These are phyloP conservation scores for Xylogone sp. DNA, from an alignment of 2,329 filamentous ascomycete genomes.

Conservation along the genomic window DNA sequence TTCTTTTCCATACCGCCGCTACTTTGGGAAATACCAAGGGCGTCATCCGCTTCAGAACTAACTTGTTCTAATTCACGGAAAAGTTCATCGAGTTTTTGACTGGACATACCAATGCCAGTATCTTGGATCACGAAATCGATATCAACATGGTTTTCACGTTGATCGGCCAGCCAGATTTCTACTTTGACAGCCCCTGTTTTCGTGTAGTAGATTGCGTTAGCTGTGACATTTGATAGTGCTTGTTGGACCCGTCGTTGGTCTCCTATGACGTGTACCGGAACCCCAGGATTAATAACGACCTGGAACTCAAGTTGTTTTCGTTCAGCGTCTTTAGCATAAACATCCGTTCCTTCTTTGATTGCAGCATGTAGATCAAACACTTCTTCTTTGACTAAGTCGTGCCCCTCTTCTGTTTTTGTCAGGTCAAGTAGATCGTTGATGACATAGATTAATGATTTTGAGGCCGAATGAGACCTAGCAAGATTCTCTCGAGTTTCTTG, in stretches of 20 bases:
- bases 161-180: constrained; percentile 61
- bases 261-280: constrained; percentile 70
- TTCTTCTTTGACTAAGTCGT: constrained; percentile 75
- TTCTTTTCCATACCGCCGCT: constrained; percentile 24
- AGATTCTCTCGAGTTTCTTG: constrained; percentile 82
- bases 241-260: constrained; percentile 80
- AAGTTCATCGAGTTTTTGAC: constrained; percentile 49
- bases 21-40: background rate
- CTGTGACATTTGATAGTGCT: constrained; percentile 75
- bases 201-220: constrained; percentile 83
- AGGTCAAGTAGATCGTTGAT: constrained; percentile 90
- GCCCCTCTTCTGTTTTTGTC: constrained; percentile 83
- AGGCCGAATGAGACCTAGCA: constrained; percentile 81
- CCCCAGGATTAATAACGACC: constrained; percentile 60
- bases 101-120: constrained; percentile 70
- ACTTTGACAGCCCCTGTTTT: constrained; percentile 62
- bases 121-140: constrained; percentile 76
- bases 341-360: constrained; percentile 71
- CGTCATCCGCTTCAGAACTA: constrained; percentile 38
- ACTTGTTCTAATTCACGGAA: constrained; percentile 60
- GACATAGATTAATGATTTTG: constrained; percentile 88
- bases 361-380: constrained; percentile 69
- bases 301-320: constrained; percentile 72
- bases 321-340: constrained; percentile 69
- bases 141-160: constrained; percentile 50